These are phyloP conservation scores for Centella asiatica DNA, from an alignment of 129 eudicot genomes.

Conservation along the genomic window DNA sequence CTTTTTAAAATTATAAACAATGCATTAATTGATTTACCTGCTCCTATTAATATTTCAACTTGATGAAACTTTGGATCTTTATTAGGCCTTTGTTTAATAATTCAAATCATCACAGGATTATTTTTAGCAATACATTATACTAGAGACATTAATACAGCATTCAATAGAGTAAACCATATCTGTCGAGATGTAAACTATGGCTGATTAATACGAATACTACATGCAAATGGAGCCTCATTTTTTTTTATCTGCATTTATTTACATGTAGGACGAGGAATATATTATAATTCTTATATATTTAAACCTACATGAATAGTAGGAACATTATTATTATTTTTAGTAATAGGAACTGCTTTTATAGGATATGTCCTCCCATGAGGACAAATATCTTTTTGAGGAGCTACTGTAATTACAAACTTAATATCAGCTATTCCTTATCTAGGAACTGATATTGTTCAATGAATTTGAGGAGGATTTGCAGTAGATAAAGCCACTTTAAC, in stretches of 20 bases:
- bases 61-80: slow-evolving; percentile 2
- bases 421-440: background rate
- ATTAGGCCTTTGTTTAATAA: background rate
- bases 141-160: no score
- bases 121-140: no score
- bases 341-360: background rate
- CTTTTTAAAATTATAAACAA: no score
- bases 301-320: background rate
- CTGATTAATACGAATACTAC: background rate
- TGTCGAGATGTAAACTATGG: no score
- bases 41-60: no score
- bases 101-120: no score
- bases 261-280: background rate
- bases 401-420: background rate
- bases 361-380: slow-evolving; percentile 5
- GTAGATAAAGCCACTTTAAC: background rate
- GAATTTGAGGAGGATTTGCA: slow-evolving; percentile 7
- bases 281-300: background rate
- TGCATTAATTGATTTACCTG: no score
- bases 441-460: background rate
- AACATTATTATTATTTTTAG: background rate
- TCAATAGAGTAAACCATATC: no score
- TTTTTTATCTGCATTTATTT: background rate
- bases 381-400: slow-evolving; percentile 8
- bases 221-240: background rate